Base-by-base conservation (phyloP, 208 protist species). In the Trypanosoma theileri region DNA sequence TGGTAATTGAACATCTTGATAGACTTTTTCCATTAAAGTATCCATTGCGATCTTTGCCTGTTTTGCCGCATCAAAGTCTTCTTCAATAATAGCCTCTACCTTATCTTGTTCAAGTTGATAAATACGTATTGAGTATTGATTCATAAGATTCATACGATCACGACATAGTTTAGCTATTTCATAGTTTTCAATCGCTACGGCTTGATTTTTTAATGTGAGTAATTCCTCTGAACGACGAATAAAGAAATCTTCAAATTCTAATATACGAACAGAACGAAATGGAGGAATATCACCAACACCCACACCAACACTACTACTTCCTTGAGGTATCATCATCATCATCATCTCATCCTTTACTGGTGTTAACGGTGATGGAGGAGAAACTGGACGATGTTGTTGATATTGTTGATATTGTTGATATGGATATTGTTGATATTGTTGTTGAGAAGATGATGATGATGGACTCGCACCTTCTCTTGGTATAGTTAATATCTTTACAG, bases 201-300 rank as follows among this genome's bases (percentile, higher is more conserved):
- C 88, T 57, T 93, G 79, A 44, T 88, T 85, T 77, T 92, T 92
- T n/a, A 95, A 71, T 0, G 75, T 75, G 2, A 97, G 69, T 1
- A 94, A 72, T 59, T 96, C 86, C 67, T 92, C 88, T 31, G 84
- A 81, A 45, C 86, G 85, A n/a, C 75, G 82, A 22, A 93, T 60
- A 59, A 94, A 96, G 41, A 94, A 93, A 46, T 89, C 84, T 54
- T 96, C 91, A 74, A 96, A 96, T 63, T 92, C 80, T 14, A 91
- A 26, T 55, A 96, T 93, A 45, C 85, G 78, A 0, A 93, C 77
- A 3, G 90, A 95, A 26, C 90, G 90, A 59, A 91, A 93, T 53
- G 75, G 62, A 6, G 48, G 51, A 26, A 68, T 31, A 19, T 62
- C 69, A 13, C n/a, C 44, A 24, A 2, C 55, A 16, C n/a, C n/a